Percentiles rank a stretch among this genome's conserved stretches.
These are phyloP conservation scores for Xylariaceae sp. DNA, from an alignment of 2,329 filamentous ascomycete species.

Conservation along the genomic window DNA sequence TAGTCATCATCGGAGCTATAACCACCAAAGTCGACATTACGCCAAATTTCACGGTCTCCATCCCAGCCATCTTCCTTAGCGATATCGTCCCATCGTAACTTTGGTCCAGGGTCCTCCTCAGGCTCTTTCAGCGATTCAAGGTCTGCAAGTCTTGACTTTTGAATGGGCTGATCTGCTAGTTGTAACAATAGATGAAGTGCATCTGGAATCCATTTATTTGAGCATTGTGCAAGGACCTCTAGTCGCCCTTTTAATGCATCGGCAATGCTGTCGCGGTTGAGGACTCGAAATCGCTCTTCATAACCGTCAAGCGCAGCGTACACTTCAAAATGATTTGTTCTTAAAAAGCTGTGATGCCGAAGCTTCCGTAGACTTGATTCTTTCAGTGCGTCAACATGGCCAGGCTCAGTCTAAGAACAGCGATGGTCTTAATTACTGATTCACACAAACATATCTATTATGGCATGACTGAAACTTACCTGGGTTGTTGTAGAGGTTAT, in stretches of 20 bases:
- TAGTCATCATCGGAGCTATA: slow-evolving; percentile 69
- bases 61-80: slow-evolving; percentile 76
- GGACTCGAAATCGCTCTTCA: slow-evolving; percentile 84
- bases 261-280: slow-evolving; percentile 79
- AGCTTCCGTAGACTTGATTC: slow-evolving; percentile 59
- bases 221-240: slow-evolving; percentile 58
- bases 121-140: slow-evolving; percentile 61
- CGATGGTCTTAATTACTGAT: slow-evolving; percentile 1
- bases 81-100: slow-evolving; percentile 80
- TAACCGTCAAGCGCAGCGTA: slow-evolving; percentile 70
- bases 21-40: slow-evolving; percentile 66
- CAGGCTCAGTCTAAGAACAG: slow-evolving; percentile 36
- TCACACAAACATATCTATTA: not conserved
- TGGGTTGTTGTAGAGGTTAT: slow-evolving; percentile 62
- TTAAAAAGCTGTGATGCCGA: slow-evolving; percentile 61
- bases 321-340: slow-evolving; percentile 79
- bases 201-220: slow-evolving; percentile 76
- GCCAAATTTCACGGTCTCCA: slow-evolving; percentile 72
- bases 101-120: slow-evolving; percentile 49
- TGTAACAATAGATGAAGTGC: slow-evolving; percentile 78
- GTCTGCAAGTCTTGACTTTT: slow-evolving; percentile 69
- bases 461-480: slow-evolving; percentile 46
- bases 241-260: slow-evolving; percentile 68
- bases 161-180: slow-evolving; percentile 79
- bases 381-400: slow-evolving; percentile 50